Conservation (phyloP, 2,329 filamentous ascomycete genomes). For the Aspergillus tubingensis region DNA sequence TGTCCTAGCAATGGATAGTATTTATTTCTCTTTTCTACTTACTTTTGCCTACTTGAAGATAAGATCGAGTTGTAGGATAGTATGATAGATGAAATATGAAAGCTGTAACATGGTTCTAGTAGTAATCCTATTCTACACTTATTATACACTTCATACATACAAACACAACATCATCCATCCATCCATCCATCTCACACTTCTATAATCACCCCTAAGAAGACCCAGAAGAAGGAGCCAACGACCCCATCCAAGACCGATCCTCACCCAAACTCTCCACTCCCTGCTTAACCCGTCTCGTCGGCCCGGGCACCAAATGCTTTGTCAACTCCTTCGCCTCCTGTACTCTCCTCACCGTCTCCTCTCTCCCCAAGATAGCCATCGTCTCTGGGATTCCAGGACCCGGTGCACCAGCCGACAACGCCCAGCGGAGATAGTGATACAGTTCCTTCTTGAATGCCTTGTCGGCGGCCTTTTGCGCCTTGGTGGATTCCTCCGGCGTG, state of each 20-base stretch:
- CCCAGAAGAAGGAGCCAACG: conserved; percentile 26
- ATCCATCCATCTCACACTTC: neutral
- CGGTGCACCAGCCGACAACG: conserved; percentile 53
- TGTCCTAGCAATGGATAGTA: conserved; percentile 18
- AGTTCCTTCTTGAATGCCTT: conserved; percentile 49
- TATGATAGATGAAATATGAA: neutral
- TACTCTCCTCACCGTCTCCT: conserved; percentile 52
- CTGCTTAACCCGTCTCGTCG: conserved; percentile 16
- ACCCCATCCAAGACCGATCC: conserved; percentile 39
- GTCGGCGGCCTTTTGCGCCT: conserved; percentile 24
- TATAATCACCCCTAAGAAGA: too few species aligned
- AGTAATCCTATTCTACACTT: neutral
- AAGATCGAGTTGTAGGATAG: neutral
- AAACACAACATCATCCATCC: neutral
- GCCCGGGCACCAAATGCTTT: conserved; percentile 17
- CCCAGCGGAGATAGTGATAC: conserved; percentile 60
- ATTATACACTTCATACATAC: neutral
- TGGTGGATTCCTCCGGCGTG: neutral
- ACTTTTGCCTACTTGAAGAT: neutral
- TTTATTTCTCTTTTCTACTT: neutral
- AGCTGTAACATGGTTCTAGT: neutral
- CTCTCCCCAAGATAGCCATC: conserved; percentile 58
- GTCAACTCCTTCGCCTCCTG: conserved; percentile 42
- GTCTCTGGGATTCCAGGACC: conserved; percentile 57
- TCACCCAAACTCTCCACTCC: neutral